Evolutionary conservation across 345 rosid genomes (phyloP), one percentile per base, ranked within the genome.

Genomic region (Brassica nigra): DNA sequence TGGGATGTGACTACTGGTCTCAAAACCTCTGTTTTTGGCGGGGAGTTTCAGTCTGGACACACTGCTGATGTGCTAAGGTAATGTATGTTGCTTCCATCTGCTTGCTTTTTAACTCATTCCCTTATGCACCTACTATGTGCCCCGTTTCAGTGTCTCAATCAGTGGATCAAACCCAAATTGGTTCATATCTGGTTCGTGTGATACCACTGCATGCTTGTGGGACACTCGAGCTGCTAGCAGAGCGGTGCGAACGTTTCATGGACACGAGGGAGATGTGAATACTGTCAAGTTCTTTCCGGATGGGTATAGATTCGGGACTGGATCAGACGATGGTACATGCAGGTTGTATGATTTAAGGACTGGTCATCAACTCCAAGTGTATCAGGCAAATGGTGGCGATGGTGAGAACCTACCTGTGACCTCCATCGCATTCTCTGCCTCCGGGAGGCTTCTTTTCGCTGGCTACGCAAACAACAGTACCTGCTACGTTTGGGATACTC

Each of bases 1-100:
- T 96, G 99, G 98, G 99, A 96, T 86, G 87, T 92, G 33, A 88
- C 97, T 18, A 93, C 99, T 4, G 99, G 99, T 47, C 93, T 96
- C 39, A 89, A 90, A 85, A 90, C 98, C 79, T 93, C 97, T 58
- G 91, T 93, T 18, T 96, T 96, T 71, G 98, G 99, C 73, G 99
- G 98, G 39, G 99, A 93, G 75, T 92, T 92, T 86, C 99, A 93
- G 84, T 93, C 94, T 18, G 98, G 99, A 68, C 99, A 96, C 83
- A 93, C 97, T 29, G 91, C 90, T 78, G 99, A 93, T 74, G 98
- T 96, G 8, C 84, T 87, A 66, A 90, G 99, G 99, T 95, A 89
- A 8, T 70, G 30, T 4, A 42, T 29, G 15, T 39, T 77, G 54
- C 37, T 71, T 73, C 6, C 47, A 23, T 71, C 37, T 33, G 15